Percentiles rank a stretch among this genome's conserved stretches.
These are phyloP conservation scores for Elsinoe ampelina DNA, from an alignment of 2,329 filamentous ascomycete genomes.

Conservation along the genomic window DNA sequence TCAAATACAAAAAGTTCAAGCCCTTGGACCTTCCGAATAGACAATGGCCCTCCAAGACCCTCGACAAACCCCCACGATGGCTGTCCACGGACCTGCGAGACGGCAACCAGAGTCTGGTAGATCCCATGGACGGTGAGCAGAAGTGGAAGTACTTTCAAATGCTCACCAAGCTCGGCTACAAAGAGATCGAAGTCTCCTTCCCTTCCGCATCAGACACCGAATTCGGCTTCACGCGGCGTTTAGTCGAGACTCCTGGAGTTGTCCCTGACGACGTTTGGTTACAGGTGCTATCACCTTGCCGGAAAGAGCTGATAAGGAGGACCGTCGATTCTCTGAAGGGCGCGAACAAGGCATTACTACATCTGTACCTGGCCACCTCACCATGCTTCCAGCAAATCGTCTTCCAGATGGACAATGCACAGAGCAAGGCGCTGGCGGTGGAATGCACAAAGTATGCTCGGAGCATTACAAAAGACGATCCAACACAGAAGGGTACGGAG, in stretches of 20 bases:
- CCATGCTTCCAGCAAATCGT: conserved; percentile 90
- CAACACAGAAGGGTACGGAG: conserved; percentile 46
- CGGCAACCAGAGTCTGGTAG: conserved; percentile 86
- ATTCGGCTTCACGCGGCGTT: conserved; percentile 83
- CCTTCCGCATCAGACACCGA: conserved; percentile 91
- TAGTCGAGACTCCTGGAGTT: conserved; percentile 74
- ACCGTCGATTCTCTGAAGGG: conserved; percentile 85
- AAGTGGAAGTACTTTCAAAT: conserved; percentile 95
- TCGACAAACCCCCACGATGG: conserved; percentile 83
- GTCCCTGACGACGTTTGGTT: conserved; percentile 85
- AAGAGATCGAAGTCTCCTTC: conserved; percentile 95
- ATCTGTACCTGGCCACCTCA: conserved; percentile 93
- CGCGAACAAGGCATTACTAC: conserved; percentile 85
- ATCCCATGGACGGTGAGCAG: conserved; percentile 94
- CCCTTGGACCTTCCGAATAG: conserved; percentile 59
- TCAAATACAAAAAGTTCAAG: conserved; percentile 64
- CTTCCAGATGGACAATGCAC: conserved; percentile 75
- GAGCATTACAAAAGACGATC: conserved; percentile 77
- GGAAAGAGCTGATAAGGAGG: conserved; percentile 78
- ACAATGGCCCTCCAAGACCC: conserved; percentile 74
- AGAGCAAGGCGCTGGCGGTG: conserved; percentile 73
- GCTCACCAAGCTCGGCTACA: conserved; percentile 86
- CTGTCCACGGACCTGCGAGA: conserved; percentile 81
- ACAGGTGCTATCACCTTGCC: conserved; percentile 85
- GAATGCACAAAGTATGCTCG: conserved; percentile 79